Conservation (phyloP, 257 asterid species). For the Solanum gandarillasii region DNA sequence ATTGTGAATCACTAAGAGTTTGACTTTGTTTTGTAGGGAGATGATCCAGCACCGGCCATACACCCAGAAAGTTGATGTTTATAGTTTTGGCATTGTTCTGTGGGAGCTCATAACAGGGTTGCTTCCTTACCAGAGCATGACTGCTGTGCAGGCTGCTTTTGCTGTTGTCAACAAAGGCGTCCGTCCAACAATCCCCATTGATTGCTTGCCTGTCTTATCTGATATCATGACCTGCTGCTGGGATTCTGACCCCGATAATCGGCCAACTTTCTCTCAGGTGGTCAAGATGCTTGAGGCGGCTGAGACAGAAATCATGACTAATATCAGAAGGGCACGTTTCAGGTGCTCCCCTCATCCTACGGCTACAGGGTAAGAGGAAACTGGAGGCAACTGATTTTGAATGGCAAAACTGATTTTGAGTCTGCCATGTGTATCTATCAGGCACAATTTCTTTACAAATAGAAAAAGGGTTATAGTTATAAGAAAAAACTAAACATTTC, state of each 20-base stretch:
- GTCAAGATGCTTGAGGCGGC: constrained; percentile 87
- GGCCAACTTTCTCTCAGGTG: constrained; percentile 75
- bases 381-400: constrained; percentile 2
- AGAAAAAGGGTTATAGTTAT: constrained; percentile 27
- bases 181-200: constrained; percentile 71
- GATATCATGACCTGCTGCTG: constrained; percentile 92
- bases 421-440: constrained; percentile 36
- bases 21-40: constrained; percentile 50
- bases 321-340: constrained; percentile 89
- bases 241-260: constrained; percentile 73
- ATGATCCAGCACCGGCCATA: constrained; percentile 99
- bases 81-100: constrained; percentile 92
- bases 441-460: constrained; percentile 41
- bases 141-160: constrained; percentile 96
- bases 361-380: constrained; percentile 20
- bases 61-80: constrained; percentile 91
- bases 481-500: constrained; percentile 22
- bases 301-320: constrained; percentile 72
- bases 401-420: constrained; percentile 12
- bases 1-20: neutral
- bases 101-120: constrained; percentile 96
- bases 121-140: constrained; percentile 96
- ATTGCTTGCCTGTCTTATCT: constrained; percentile 63
- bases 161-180: constrained; percentile 94
- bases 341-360: constrained; percentile 88